These are phyloP conservation scores for Zymoseptoria brevis DNA, from an alignment of 2,329 filamentous ascomycete species.

Conservation along the genomic window DNA sequence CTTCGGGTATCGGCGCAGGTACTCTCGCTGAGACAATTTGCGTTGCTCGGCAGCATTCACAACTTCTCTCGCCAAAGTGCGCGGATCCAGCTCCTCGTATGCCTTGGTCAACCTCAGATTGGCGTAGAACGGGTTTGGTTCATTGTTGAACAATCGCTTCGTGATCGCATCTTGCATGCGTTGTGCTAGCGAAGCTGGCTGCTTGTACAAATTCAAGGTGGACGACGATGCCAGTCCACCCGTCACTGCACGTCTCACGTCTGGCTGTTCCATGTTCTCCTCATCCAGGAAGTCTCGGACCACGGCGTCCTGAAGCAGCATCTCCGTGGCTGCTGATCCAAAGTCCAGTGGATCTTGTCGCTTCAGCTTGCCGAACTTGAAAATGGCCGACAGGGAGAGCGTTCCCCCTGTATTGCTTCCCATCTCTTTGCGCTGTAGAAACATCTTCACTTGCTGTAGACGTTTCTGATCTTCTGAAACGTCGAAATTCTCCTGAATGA, in stretches of 20 bases:
- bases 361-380: constrained; percentile 55
- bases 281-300: constrained; percentile 92
- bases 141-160: constrained; percentile 37
- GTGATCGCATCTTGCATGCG: constrained; percentile 19
- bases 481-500: constrained; percentile 99
- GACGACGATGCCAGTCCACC: constrained; percentile 8
- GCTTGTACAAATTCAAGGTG: constrained; percentile 11
- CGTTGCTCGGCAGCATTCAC: constrained; percentile 74
- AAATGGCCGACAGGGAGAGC: constrained; percentile 60
- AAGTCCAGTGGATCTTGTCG: constrained; percentile 82
- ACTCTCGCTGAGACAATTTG: constrained; percentile 83
- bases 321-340: constrained; percentile 83
- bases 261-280: constrained; percentile 34
- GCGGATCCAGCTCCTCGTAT: constrained; percentile 73
- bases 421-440: constrained; percentile 83
- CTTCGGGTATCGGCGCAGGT: constrained; percentile 72
- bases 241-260: constrained; percentile 13
- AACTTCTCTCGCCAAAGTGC: constrained; percentile 82
- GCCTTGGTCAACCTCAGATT: constrained; percentile 62
- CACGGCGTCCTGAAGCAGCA: constrained; percentile 92
- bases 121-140: constrained; percentile 93
- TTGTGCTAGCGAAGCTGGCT: constrained; percentile 17
- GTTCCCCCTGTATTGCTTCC: constrained; percentile 59
- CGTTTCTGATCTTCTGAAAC: constrained; percentile 98
- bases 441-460: constrained; percentile 89